phyloP scores from a whole-genome alignment of 164 flowering plant species.

The Piper betle region DNA sequence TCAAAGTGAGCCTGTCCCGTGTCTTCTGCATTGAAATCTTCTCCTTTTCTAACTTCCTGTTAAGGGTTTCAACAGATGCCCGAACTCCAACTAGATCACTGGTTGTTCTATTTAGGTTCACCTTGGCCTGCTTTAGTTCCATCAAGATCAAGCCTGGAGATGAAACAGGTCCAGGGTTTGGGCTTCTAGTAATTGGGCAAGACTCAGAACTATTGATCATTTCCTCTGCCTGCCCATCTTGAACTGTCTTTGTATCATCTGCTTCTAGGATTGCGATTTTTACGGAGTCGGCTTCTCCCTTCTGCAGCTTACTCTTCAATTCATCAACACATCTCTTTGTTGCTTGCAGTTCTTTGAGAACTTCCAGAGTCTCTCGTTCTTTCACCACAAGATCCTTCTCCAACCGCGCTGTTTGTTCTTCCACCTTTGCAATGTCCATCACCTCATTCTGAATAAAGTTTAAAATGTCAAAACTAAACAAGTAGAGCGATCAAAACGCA shows the following conservation, averaged over 20 bases:
- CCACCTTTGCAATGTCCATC: conserved; percentile 27
- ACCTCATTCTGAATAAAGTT: too few relatives aligned
- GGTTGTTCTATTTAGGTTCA: conserved; percentile 65
- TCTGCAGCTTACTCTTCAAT: conserved; percentile 49
- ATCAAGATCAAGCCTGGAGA: conserved; percentile 55
- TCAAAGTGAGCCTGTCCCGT: conserved; percentile 50
- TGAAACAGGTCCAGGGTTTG: conserved; percentile 24
- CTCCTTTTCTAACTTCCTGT: conserved; percentile 65
- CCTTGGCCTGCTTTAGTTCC: conserved; percentile 79
- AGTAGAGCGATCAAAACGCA: too few relatives aligned
- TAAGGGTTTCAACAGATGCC: conserved; percentile 54
- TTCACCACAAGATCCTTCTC: conserved; percentile 62
- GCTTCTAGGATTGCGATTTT: conserved; percentile 8
- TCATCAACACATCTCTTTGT: conserved; percentile 62
- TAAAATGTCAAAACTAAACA: too few relatives aligned
- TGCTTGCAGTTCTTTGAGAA: conserved; percentile 62
- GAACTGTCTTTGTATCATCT: conserved; percentile 5
- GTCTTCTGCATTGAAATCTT: conserved; percentile 57
- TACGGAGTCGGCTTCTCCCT: conserved; percentile 36
- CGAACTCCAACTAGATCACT: conserved; percentile 63
- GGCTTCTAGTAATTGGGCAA: conserved; percentile 8
- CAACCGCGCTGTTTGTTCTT: conserved; percentile 50
- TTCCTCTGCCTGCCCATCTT: conserved; percentile 12
- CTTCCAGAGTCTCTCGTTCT: conserved; percentile 78
- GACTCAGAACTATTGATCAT: conserved; percentile 13